Base-by-base conservation (phyloP, 208 protist species). In the Spongospora subterranea region DNA sequence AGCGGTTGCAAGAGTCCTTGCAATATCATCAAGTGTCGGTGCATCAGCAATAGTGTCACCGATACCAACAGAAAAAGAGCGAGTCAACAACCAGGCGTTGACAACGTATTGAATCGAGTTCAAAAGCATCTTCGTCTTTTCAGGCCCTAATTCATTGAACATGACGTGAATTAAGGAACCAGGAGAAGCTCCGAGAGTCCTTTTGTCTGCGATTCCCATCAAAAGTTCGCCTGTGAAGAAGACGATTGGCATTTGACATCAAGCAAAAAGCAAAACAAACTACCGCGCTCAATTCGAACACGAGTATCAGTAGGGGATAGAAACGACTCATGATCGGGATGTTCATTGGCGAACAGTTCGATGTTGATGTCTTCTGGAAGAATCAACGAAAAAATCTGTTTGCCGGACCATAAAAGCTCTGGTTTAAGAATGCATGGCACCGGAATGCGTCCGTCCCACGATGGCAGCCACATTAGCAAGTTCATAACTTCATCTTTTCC, bases 331-430 rank as follows among this genome's bases (percentile, higher is more conserved):
- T 89, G 53, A 46, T 95, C 89, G 0, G 40, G 54, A 76, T 77
- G 66, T 24, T 29, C 89, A 24, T 90, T 71, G 24, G 77, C 91
- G 32, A 95, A 94, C 50, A 93, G 92, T 17, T 94, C 89, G 53
- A 98, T 93, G 93, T 98, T 98, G 46, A 98, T 96, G 76, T 97
- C 93, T 13, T 93, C 88, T 0, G 98, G 98, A n/a, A 99, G 94
- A 60, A 99, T 95, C 24, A 99, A 90, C 20, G 97, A 98, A 92
- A 99, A 98, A 35, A 99, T 89, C 95, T 99, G 99, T 96, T 99
- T 99, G 66, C 99, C 99, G 0, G 98, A 99, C 99, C 99, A 99
- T 11, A 99, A 92, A 40, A 95, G 96, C 39, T 95, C 94, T 93
- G 97, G 98, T 94, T 99, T 99, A 20, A 99, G 92, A 71, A 99